These are phyloP conservation scores for Phytophthora podocarpi DNA, from an alignment of 352 stramenopile species.

Conservation along the genomic window DNA sequence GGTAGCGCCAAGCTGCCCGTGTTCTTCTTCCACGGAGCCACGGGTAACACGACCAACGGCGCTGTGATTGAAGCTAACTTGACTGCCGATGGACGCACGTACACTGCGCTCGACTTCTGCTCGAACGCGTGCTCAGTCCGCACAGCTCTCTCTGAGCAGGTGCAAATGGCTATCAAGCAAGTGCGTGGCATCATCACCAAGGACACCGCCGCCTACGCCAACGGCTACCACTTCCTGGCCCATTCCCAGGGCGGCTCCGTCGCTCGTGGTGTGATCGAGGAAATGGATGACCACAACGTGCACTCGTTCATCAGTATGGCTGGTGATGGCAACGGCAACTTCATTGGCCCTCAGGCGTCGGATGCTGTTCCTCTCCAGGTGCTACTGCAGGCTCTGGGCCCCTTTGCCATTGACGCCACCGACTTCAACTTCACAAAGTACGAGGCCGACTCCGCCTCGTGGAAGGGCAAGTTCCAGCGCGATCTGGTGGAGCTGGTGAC, in stretches of 20 bases:
- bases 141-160: conserved; percentile 39
- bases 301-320: conserved; percentile 57
- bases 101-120: conserved; percentile 51
- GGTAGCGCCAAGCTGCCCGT: conserved; percentile 38
- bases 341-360: conserved; percentile 49
- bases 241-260: conserved; percentile 58
- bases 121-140: conserved; percentile 40
- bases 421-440: conserved; percentile 55
- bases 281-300: conserved; percentile 65
- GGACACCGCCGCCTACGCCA: conserved; percentile 32
- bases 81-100: conserved; percentile 40
- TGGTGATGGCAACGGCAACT: conserved; percentile 56
- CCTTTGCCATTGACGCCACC: conserved; percentile 31
- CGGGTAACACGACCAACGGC: conserved; percentile 35
- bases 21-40: conserved; percentile 62
- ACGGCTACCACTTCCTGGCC: conserved; percentile 58
- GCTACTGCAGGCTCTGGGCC: conserved; percentile 42
- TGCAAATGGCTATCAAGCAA: conserved; percentile 52
- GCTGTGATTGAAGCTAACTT: conserved; percentile 43
- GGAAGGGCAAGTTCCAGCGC: conserved; percentile 47
- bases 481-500: conserved; percentile 45
- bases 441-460: conserved; percentile 26
- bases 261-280: conserved; percentile 52
- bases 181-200: conserved; percentile 39
- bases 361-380: conserved; percentile 43